Conservation (phyloP, 2,329 filamentous ascomycete genomes). For the Triangularia setosa region DNA sequence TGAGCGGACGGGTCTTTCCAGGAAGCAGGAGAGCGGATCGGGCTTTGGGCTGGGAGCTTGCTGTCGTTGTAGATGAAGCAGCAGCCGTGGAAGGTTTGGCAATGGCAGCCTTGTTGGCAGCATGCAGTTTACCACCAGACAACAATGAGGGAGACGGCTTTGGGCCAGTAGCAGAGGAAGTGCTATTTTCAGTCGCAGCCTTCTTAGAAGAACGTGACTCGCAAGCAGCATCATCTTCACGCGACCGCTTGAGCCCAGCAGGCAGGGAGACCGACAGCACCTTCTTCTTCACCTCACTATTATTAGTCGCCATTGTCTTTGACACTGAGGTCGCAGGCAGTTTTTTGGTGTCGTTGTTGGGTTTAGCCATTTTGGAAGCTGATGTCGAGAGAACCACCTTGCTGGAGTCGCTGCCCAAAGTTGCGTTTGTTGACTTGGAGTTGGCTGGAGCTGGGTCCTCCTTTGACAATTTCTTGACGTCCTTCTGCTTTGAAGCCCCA, state of each 20-base stretch:
- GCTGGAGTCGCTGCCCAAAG: constrained; percentile 10
- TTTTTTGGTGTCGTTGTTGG: constrained; percentile 9
- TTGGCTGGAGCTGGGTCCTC: not conserved
- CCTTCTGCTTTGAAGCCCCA: constrained; percentile 8
- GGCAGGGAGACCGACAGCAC: constrained; percentile 4
- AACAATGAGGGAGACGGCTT: constrained; percentile 19
- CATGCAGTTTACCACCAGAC: constrained; percentile 24
- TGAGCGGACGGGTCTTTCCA: constrained; percentile 43
- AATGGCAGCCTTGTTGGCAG: constrained; percentile 15
- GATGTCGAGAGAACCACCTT: constrained; percentile 6
- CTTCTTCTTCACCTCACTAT: not conserved
- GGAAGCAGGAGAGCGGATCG: constrained; percentile 37
- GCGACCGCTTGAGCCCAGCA: constrained; percentile 34
- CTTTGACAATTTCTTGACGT: constrained; percentile 10
- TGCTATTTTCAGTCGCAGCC: constrained; percentile 27
- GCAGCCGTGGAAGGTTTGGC: not conserved
- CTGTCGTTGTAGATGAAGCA: constrained; percentile 1
- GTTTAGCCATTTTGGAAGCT: constrained; percentile 6
- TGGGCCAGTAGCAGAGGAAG: constrained; percentile 20
- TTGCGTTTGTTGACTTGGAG: constrained; percentile 8
- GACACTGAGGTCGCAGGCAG: constrained; percentile 8
- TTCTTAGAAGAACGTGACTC: constrained; percentile 39
- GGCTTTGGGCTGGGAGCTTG: constrained; percentile 27
- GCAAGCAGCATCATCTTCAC: constrained; percentile 35
- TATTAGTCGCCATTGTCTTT: constrained; percentile 11